phyloP scores from a whole-genome alignment of 352 stramenopile species.

The Globisporangium cystogenes region DNA sequence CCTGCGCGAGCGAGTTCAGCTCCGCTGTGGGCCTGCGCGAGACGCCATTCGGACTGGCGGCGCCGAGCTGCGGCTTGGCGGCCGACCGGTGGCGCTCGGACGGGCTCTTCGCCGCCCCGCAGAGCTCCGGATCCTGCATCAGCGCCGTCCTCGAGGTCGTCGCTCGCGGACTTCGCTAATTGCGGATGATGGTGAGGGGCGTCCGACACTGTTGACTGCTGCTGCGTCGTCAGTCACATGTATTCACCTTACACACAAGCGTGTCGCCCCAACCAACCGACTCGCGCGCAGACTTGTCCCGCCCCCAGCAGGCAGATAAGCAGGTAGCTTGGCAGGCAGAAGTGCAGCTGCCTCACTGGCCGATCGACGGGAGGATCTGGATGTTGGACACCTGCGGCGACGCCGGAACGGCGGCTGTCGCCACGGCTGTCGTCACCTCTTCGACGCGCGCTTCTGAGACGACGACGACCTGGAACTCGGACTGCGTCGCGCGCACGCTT shows the following conservation, averaged over 20 bases:
- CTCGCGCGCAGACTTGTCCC: too few species aligned
- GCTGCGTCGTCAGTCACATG: too few species aligned
- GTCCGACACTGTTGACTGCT: too few species aligned
- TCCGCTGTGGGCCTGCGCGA: too few species aligned
- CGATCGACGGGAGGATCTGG: slow-evolving; percentile 6
- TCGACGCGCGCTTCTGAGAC: not conserved
- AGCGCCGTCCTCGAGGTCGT: not conserved
- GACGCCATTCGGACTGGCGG: not conserved
- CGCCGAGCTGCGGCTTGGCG: not conserved
- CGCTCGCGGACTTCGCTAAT: too few species aligned
- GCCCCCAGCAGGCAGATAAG: too few species aligned
- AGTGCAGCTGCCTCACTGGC: not conserved
- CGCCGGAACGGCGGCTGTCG: not conserved
- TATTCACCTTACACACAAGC: not conserved
- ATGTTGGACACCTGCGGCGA: slow-evolving; percentile 6
- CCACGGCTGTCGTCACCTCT: not conserved
- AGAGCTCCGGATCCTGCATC: slow-evolving; percentile 1
- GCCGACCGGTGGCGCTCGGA: slow-evolving; percentile 2
- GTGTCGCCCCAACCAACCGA: too few species aligned
- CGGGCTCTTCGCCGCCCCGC: not conserved
- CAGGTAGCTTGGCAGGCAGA: too few species aligned
- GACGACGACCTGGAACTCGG: not conserved
- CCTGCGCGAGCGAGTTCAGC: not conserved
- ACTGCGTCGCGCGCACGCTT: not conserved
- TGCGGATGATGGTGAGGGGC: too few species aligned